Evolutionary conservation across 208 protist genomes (phyloP).

Genomic region (Acanthamoeba quina): DNA sequence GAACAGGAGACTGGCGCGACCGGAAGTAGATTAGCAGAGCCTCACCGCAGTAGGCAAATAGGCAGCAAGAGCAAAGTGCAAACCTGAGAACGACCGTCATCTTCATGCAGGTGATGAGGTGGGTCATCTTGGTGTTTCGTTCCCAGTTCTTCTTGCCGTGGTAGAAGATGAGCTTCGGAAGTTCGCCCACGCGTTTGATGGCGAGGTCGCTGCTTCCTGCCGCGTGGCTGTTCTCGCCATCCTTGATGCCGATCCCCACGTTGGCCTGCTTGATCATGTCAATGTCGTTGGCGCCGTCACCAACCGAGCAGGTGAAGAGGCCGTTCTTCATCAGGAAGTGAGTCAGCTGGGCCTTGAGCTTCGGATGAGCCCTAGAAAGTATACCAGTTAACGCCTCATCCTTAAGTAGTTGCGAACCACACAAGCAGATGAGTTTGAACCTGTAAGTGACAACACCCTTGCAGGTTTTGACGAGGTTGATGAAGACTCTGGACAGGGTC

Average conservation of each 20-base stretch:
- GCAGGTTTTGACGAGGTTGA: constrained; percentile 29
- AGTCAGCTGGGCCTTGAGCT: constrained; percentile 70
- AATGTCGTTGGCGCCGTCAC: constrained; percentile 73
- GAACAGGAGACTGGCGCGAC: constrained; percentile 35
- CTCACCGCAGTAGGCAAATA: background rate
- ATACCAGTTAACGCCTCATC: background rate
- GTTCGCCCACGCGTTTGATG: constrained; percentile 68
- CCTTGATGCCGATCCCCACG: constrained; percentile 73
- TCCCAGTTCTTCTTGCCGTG: constrained; percentile 75
- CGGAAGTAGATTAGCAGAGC: background rate
- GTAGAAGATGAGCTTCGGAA: constrained; percentile 68
- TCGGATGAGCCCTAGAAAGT: constrained; percentile 44
- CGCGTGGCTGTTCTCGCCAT: constrained; percentile 70
- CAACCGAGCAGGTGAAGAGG: constrained; percentile 68
- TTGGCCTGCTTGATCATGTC: constrained; percentile 76
- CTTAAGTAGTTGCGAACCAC: background rate
- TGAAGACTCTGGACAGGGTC: constrained; percentile 13
- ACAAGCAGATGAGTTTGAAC: background rate
- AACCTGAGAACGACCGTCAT: constrained; percentile 75
- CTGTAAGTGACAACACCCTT: constrained; percentile 50
- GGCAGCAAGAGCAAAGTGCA: background rate
- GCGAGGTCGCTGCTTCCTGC: constrained; percentile 73
- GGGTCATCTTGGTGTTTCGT: constrained; percentile 72
- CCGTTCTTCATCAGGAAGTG: constrained; percentile 75
- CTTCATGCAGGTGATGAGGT: constrained; percentile 74